Base-by-base conservation (phyloP, 805 yeast species). In the Kazachstania psychrophila region DNA sequence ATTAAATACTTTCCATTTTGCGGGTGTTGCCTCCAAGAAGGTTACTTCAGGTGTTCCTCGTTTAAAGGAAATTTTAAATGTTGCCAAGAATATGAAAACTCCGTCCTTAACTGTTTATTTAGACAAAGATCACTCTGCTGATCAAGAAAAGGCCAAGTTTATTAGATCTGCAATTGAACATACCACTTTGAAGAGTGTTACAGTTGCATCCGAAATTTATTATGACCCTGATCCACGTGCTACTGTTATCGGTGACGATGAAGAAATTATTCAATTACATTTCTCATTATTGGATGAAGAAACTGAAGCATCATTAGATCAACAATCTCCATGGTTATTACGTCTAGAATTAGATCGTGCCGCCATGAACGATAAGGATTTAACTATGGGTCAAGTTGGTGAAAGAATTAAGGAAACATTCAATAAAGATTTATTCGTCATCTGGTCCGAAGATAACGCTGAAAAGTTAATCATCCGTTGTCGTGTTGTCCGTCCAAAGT, bases 361-460 rank as follows among this genome's bases (percentile, higher is more conserved):
- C 26, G 89, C 89, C 65, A 88, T 92, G 96, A 80, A 89, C 55
- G 98, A 92, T 68, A 87, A 92, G 63, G 96, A 92, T 62, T 73
- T 92, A 58, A 85, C 95, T 4, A 92, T 94, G 96, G 84, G 94
- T 47, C 96, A 92, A 67, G 97, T 92, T 39, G 96, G 98, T 19
- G 94, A 87, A 51, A 87, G 81, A 69, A 92, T 92, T 43, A 80
- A 87, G 46, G 88, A 84, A 56, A 80, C 84, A 45, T 92, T 92
- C 61, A 94, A 88, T 37, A 94, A 87, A 51, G 98, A 92, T 64
- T 66, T 92, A 65, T 92, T 89, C 54, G 95, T 92, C 28, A 92
- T 92, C 55, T 92, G 98, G 97, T 86, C 96, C 33, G 98, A 94
- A 70, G 99, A 92, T 69, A 89, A 92, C 54, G 96, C 96, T 31